Percentiles rank a stretch among this genome's conserved stretches.
These are phyloP conservation scores for Penicillium sp. DNA, from an alignment of 2,329 filamentous ascomycete genomes.

Conservation along the genomic window DNA sequence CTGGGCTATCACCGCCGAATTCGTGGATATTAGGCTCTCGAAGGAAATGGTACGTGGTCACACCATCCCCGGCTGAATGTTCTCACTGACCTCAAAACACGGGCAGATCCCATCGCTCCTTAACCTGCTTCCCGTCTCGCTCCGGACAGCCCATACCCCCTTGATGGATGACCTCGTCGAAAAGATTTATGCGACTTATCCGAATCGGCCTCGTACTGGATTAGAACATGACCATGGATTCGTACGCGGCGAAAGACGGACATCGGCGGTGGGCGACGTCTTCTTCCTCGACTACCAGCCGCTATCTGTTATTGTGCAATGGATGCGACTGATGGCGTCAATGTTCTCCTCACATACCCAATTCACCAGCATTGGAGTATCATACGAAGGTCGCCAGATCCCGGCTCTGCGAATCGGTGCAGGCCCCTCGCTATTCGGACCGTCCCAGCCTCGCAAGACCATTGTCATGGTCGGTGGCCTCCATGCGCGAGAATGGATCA, in stretches of 20 bases:
- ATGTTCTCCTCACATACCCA: constrained; percentile 81
- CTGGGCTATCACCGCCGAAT: constrained; percentile 77
- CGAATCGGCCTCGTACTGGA: constrained; percentile 41
- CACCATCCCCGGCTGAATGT: too few relatives aligned
- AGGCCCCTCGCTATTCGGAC: constrained; percentile 46
- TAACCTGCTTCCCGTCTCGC: constrained; percentile 67
- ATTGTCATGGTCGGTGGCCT: constrained; percentile 77
- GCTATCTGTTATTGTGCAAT: constrained; percentile 74
- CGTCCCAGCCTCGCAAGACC: constrained; percentile 59
- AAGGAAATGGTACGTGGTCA: constrained; percentile 61
- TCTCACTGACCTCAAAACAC: background rate
- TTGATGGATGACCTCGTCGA: constrained; percentile 76
- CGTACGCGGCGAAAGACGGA: constrained; percentile 29
- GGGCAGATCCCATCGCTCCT: constrained; percentile 64
- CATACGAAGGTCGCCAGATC: constrained; percentile 83
- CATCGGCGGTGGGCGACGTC: constrained; percentile 52
- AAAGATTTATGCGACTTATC: constrained; percentile 72
- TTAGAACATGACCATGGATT: constrained; percentile 26
- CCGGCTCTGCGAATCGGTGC: constrained; percentile 72
- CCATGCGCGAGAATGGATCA: constrained; percentile 97
- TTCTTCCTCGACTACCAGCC: constrained; percentile 95
- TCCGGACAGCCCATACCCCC: constrained; percentile 66
- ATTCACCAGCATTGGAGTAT: constrained; percentile 72
- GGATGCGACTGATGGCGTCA: constrained; percentile 84
- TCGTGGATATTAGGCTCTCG: constrained; percentile 77